These are phyloP conservation scores for Coemansia sp. DNA, from an alignment of 192 early-diverging fungal species.

Conservation along the genomic window DNA sequence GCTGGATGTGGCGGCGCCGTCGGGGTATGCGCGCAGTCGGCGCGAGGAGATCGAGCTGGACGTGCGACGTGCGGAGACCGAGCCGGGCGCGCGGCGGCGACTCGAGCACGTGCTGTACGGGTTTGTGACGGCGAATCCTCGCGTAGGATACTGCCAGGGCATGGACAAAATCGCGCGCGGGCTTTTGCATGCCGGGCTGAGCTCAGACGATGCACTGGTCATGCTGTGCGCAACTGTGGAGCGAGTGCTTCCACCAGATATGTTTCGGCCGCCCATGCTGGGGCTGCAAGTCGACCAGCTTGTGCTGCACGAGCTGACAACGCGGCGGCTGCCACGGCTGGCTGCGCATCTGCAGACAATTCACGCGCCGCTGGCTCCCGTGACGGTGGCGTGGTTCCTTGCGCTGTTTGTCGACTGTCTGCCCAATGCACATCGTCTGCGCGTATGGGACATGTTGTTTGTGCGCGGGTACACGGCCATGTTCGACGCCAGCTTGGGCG, in stretches of 20 bases:
- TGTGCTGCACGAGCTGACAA: conserved; percentile 54
- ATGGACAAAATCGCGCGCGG: conserved; percentile 60
- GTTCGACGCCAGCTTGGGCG: conserved; percentile 54
- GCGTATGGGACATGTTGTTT: conserved; percentile 62
- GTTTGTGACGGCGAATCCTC: conserved; percentile 37
- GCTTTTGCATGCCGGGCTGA: conserved; percentile 51
- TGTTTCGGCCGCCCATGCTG: conserved; percentile 57
- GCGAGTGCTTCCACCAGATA: conserved; percentile 50
- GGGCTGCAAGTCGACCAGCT: conserved; percentile 56
- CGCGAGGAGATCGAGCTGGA: conserved; percentile 51
- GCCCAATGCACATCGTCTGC: conserved; percentile 49
- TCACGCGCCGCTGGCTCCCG: conserved; percentile 42
- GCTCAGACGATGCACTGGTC: conserved; percentile 48
- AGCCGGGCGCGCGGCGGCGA: not conserved
- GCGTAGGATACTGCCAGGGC: conserved; percentile 60
- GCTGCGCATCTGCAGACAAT: conserved; percentile 41
- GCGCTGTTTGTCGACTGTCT: conserved; percentile 57
- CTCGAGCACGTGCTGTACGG: conserved; percentile 41
- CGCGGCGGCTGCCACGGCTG: conserved; percentile 53
- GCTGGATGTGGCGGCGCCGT: conserved; percentile 12
- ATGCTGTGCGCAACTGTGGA: conserved; percentile 53
- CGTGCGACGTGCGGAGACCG: conserved; percentile 25
- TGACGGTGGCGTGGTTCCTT: conserved; percentile 60
- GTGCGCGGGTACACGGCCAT: conserved; percentile 53
- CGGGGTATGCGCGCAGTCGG: not conserved